Conservation (phyloP, 2,329 filamentous ascomycete species). For the Lasiodiplodia citricola region DNA sequence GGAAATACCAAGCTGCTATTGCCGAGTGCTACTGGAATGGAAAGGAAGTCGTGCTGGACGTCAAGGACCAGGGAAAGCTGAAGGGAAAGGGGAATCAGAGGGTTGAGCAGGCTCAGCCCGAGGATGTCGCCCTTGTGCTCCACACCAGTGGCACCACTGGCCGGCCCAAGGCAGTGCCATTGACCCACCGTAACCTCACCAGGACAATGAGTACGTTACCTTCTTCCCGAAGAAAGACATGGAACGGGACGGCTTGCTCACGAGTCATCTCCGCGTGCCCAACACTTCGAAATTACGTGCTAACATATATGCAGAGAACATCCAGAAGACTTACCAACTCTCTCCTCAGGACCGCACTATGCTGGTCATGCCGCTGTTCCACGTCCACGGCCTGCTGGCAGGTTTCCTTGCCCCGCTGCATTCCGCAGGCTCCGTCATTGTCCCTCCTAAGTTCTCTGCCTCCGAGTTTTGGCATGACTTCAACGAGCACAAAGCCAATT, state of each 20-base stretch:
- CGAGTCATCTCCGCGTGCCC: neutral
- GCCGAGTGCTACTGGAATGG: slow-evolving; percentile 85
- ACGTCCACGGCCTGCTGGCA: slow-evolving; percentile 86
- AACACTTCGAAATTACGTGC: neutral
- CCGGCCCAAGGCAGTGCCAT: slow-evolving; percentile 81
- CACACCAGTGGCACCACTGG: slow-evolving; percentile 88
- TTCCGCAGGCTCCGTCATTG: slow-evolving; percentile 78
- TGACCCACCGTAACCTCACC: slow-evolving; percentile 81
- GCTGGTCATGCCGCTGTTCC: slow-evolving; percentile 90
- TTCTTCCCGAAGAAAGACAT: neutral
- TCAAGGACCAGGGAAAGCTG: slow-evolving; percentile 77
- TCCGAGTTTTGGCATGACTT: slow-evolving; percentile 84
- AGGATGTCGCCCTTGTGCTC: slow-evolving; percentile 80
- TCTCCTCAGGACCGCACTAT: slow-evolving; percentile 75
- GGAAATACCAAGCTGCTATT: slow-evolving; percentile 81
- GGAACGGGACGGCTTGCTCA: neutral
- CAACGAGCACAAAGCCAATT: slow-evolving; percentile 74
- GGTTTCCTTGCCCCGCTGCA: slow-evolving; percentile 78
- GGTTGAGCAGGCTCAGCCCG: slow-evolving; percentile 66
- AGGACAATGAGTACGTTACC: slow-evolving; percentile 71
- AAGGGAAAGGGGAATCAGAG: slow-evolving; percentile 54
- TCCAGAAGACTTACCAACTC: slow-evolving; percentile 77
- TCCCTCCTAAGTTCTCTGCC: slow-evolving; percentile 80
- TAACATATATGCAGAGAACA: slow-evolving; percentile 63
- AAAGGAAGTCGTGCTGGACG: slow-evolving; percentile 72